Percentiles rank a stretch among this genome's conserved stretches.
phyloP scores from a whole-genome alignment of 2,329 filamentous ascomycete species.

The Exophiala oligosperma region DNA sequence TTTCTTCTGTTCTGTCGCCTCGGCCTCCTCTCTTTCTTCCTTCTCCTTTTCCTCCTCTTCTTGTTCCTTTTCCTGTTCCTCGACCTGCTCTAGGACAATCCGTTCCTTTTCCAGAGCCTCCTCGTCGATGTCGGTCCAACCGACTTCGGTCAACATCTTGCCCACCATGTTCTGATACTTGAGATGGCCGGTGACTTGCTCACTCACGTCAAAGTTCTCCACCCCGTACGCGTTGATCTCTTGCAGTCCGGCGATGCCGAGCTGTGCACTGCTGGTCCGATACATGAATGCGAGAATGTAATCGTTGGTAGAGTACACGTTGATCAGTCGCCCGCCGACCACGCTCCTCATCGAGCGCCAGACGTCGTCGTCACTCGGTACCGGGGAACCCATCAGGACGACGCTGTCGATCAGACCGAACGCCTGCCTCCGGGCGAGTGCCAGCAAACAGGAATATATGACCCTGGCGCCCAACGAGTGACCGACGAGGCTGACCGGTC shows the following conservation, averaged over 20 bases:
- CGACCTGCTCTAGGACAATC: conserved; percentile 44
- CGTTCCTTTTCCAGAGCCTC: conserved; percentile 49
- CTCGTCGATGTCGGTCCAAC: conserved; percentile 53
- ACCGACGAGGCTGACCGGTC: conserved; percentile 70
- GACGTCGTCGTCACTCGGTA: conserved; percentile 63
- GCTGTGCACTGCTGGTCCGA: conserved; percentile 70
- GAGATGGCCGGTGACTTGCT: conserved; percentile 52
- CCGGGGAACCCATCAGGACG: conserved; percentile 71
- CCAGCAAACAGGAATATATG: conserved; percentile 72
- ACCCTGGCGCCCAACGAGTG: conserved; percentile 72
- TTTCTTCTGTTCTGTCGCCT: neutral
- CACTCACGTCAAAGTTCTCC: conserved; percentile 55
- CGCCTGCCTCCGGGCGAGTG: conserved; percentile 68
- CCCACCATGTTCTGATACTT: conserved; percentile 54
- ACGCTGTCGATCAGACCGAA: conserved; percentile 77
- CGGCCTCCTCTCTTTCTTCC: conserved; percentile 2
- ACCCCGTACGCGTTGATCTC: conserved; percentile 67
- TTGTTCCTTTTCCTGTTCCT: conserved; percentile 34
- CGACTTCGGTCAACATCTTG: conserved; percentile 52
- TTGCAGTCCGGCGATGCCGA: conserved; percentile 75
- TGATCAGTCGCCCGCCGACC: conserved; percentile 72
- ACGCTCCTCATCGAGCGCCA: conserved; percentile 72
- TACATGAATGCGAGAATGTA: conserved; percentile 82
- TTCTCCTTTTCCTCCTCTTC: conserved; percentile 30
- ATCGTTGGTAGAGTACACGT: conserved; percentile 78